A percentile compares a stretch with the other conserved stretches of the same genome.
phyloP scores from a whole-genome alignment of 805 yeast genomes.

The Zygoascus tannicola region DNA sequence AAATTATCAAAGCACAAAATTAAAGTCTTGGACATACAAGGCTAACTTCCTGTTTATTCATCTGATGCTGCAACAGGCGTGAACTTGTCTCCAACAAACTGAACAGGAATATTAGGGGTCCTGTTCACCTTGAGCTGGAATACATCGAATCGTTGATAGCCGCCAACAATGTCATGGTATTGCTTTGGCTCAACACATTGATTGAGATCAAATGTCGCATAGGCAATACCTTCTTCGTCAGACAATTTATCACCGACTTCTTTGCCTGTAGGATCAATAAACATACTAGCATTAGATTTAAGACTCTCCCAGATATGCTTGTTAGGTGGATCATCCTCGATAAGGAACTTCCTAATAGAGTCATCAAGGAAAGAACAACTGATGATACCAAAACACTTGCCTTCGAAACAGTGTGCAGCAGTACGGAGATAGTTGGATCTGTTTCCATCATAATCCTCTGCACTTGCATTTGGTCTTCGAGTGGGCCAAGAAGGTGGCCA shows the following conservation, averaged over 20 bases:
- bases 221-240: constrained; percentile 22
- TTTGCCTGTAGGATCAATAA: constrained; percentile 19
- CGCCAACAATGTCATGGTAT: constrained; percentile 23
- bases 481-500: constrained; percentile 21
- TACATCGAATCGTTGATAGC: constrained; percentile 22
- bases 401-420: constrained; percentile 23
- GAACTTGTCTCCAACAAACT: too few species aligned
- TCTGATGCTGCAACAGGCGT: too few species aligned
- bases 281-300: constrained; percentile 21
- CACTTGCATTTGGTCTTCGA: constrained; percentile 11
- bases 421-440: constrained; percentile 21
- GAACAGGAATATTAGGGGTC: too few species aligned
- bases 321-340: constrained; percentile 22
- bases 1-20: too few species aligned
- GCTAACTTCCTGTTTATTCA: too few species aligned
- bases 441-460: constrained; percentile 12
- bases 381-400: constrained; percentile 21
- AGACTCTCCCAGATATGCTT: constrained; percentile 13
- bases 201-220: constrained; percentile 22
- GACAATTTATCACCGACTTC: constrained; percentile 21
- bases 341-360: constrained; percentile 17
- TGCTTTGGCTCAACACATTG: constrained; percentile 22
- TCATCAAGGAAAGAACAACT: constrained; percentile 20
- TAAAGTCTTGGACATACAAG: too few species aligned
- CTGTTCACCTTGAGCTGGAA: constrained; percentile 14